These are phyloP conservation scores for Candida labiduridarum DNA, from an alignment of 1,139 yeast species.

Conservation along the genomic window DNA sequence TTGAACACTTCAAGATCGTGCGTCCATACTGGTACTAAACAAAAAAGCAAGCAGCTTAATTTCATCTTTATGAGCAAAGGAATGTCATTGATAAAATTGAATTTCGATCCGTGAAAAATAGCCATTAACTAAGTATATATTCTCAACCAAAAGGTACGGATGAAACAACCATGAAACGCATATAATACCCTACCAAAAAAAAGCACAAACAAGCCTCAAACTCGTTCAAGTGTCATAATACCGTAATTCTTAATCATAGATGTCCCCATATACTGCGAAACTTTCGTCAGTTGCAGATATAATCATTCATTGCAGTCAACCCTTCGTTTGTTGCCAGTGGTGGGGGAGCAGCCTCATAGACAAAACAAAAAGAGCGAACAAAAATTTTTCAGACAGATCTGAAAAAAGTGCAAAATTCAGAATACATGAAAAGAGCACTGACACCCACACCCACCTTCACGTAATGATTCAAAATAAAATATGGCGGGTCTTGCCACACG, in stretches of 20 bases:
- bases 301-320: too few species aligned
- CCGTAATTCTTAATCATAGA: too few species aligned
- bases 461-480: constrained; percentile 2
- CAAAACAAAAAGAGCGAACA: not conserved
- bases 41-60: not conserved
- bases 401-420: not conserved
- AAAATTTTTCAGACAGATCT: not conserved
- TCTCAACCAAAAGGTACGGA: not conserved
- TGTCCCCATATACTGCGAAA: too few species aligned
- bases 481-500: constrained; percentile 5
- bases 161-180: not conserved
- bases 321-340: too few species aligned
- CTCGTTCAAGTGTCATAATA: not conserved
- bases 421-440: not conserved
- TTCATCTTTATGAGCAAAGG: not conserved
- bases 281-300: too few species aligned
- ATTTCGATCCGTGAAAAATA: not conserved
- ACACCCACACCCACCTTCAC: too few species aligned
- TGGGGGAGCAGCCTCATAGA: too few species aligned
- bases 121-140: not conserved
- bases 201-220: not conserved
- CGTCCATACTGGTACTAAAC: not conserved
- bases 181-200: not conserved
- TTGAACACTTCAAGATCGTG: not conserved
- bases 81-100: not conserved